Evolutionary conservation across 2,329 filamentous ascomycete species (phyloP).

Genomic region (Graphilbum ipis-grandicollis): DNA sequence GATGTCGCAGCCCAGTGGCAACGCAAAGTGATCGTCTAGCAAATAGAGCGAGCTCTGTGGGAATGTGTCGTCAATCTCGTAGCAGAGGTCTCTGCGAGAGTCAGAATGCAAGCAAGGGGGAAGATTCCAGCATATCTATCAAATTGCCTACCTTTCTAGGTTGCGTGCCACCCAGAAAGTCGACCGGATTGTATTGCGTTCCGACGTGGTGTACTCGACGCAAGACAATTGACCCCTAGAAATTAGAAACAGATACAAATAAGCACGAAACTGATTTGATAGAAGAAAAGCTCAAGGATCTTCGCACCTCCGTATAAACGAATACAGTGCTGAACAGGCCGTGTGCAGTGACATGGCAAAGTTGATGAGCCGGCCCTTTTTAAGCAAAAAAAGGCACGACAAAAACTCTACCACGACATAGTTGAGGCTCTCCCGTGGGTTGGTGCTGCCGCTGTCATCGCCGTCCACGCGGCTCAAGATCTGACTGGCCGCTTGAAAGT

Average conservation of each 20-base stretch:
- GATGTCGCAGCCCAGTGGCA: conserved; percentile 1
- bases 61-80: not conserved
- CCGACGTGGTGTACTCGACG: not conserved
- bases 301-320: not conserved
- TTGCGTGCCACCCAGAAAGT: not conserved
- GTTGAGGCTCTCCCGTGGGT: not conserved
- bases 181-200: not conserved
- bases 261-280: not conserved
- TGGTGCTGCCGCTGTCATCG: not conserved
- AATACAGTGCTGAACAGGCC: not conserved
- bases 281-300: no score
- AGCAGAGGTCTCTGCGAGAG: not conserved
- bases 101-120: not conserved
- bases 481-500: not conserved
- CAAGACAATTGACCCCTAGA: not conserved
- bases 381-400: not conserved
- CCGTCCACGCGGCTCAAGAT: not conserved
- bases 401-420: not conserved
- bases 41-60: conserved; percentile 1
- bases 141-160: not conserved
- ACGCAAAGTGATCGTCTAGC: not conserved
- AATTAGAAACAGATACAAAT: not conserved
- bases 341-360: conserved; percentile 1
- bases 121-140: no score
- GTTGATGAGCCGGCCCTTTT: conserved; percentile 1